Conservation (phyloP, 163 green algal genomes). For the Chloromonas sp. region DNA sequence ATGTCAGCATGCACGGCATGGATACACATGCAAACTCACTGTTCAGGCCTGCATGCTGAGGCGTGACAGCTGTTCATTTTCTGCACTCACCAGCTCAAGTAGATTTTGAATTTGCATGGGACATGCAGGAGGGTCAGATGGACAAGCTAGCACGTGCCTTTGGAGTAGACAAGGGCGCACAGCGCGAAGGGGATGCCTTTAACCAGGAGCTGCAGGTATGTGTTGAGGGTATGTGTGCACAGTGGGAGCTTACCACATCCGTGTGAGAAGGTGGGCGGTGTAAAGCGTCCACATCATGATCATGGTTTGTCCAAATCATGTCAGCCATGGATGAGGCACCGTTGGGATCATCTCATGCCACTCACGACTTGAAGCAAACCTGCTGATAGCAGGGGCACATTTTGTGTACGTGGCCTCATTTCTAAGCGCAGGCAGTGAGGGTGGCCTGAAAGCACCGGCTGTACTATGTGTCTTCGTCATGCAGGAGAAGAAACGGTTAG, state of each 20-base stretch:
- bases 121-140: constrained; percentile 57
- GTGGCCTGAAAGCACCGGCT: neutral
- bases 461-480: neutral
- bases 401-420: neutral
- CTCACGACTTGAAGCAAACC: neutral
- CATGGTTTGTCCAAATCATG: neutral
- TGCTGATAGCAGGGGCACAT: neutral
- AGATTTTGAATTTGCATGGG: neutral
- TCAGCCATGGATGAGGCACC: neutral
- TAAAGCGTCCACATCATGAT: neutral
- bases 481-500: neutral
- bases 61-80: neutral
- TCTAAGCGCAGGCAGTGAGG: neutral
- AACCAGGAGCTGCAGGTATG: constrained; percentile 70
- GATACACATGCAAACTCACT: neutral
- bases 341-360: neutral
- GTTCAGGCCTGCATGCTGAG: neutral
- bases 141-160: constrained; percentile 56
- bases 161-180: constrained; percentile 42
- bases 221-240: neutral
- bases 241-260: neutral
- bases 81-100: too few relatives aligned
- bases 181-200: constrained; percentile 70
- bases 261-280: neutral
- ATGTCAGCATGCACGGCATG: neutral